Evolutionary conservation across 345 rosid species (phyloP), one percentile per base, ranked within the genome.

Genomic region (Camelina sativa): DNA sequence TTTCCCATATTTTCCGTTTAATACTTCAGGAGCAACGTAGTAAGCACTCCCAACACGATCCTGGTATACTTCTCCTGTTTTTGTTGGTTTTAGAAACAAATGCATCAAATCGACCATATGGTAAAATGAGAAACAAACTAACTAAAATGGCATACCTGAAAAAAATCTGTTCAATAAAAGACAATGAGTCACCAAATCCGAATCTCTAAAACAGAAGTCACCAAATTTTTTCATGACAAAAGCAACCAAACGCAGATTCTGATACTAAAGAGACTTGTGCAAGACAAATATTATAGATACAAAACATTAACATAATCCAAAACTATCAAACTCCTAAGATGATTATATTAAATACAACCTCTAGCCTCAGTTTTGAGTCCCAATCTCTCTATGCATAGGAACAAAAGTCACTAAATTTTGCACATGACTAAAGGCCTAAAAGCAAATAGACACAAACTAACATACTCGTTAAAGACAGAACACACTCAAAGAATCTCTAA

Each of bases 21-120:
- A 73, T 13, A 93, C 98, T 82, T 89, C 94, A 62, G 97, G 96
- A 71, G 98, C 98, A 83, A 93, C 86, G 76, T 91, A 93, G 82
- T 91, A 93, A 50, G 96, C 92, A 78, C 97, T 91, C 30, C 96
- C 94, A 0, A 88, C 96, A 20, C 82, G 81, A 65, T 93, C 86
- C 32, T 75, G 82, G 67, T 87, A 83, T 23, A 78, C 81, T 74
- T 87, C 88, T 51, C 94, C 98, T 91, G 91, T 53, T 20, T 17
- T 54, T 10, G 16, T 74, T 35, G 38, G 61, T 75, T 62, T 47
- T 61, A 66, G n/a, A 56, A 65, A 65, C 30, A 2, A 28, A 3
- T 1, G 10, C 35, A 10, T 73, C 56, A 65, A 41, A 0, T 54
- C 17, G 4, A 20, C 20, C 11, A 59, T 40, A 51, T 59, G 30